Evolutionary conservation across 139 green algal species (phyloP).

Genomic region (Chlamydomonas asymmetrica): DNA sequence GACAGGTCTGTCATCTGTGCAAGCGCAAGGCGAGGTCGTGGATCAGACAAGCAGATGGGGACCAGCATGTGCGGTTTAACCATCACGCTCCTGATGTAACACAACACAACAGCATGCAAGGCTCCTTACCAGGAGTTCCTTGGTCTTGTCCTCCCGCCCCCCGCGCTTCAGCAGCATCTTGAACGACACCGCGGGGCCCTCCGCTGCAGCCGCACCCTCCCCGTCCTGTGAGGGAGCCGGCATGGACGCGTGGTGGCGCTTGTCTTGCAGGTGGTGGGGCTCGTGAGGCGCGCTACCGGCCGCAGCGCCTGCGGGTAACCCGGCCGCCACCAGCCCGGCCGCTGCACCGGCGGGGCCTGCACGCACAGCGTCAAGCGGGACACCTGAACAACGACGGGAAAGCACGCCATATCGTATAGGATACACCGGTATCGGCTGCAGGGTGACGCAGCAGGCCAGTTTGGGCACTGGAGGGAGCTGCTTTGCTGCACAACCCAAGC

Average conservation of each 20-base stretch:
- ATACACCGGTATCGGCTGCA: no score
- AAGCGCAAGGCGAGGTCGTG: not conserved
- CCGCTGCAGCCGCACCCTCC: slow-evolving; percentile 9
- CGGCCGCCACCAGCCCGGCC: not conserved
- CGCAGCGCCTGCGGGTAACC: not conserved
- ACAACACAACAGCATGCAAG: not conserved
- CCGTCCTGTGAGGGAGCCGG: slow-evolving; percentile 1
- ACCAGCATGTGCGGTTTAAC: not conserved
- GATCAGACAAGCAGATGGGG: not conserved
- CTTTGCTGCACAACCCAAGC: no score
- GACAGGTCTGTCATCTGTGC: not conserved
- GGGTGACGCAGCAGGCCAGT: no score
- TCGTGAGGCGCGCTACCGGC: no score
- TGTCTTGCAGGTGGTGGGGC: no score
- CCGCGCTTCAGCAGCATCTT: slow-evolving; percentile 60
- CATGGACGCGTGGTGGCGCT: no score
- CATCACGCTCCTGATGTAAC: not conserved
- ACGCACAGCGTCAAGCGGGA: not conserved
- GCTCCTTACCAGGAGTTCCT: slow-evolving; percentile 41
- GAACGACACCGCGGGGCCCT: slow-evolving; percentile 38
- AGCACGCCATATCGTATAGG: no score
- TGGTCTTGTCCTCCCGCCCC: slow-evolving; percentile 53
- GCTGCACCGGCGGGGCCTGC: not conserved
- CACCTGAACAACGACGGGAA: no score
- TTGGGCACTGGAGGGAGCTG: no score